These are phyloP conservation scores for Aspergillus niger DNA, from an alignment of 2,329 filamentous ascomycete species.

Conservation along the genomic window DNA sequence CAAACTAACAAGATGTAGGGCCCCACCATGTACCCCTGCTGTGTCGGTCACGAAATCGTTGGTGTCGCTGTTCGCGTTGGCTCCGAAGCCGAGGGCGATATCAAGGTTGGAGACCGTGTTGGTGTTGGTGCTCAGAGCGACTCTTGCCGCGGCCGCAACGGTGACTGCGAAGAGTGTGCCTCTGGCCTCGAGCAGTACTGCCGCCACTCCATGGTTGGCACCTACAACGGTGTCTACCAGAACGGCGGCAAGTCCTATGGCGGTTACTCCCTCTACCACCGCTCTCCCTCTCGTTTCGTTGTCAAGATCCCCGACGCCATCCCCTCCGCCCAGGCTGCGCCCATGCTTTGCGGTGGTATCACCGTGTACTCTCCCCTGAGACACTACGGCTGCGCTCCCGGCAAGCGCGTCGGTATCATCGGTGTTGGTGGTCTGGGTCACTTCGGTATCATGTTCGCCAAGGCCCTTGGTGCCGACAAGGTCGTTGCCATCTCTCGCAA, in stretches of 20 bases:
- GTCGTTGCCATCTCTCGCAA: slow-evolving; percentile 58
- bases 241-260: slow-evolving; percentile 67
- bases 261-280: slow-evolving; percentile 62
- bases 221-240: slow-evolving; percentile 32
- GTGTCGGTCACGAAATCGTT: slow-evolving; percentile 67
- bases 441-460: slow-evolving; percentile 23
- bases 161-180: slow-evolving; percentile 56
- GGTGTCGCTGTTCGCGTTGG: slow-evolving; percentile 61
- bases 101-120: slow-evolving; percentile 39
- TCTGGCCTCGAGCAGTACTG: slow-evolving; percentile 41
- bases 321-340: slow-evolving; percentile 18
- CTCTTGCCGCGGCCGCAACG: slow-evolving; percentile 50
- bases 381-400: slow-evolving; percentile 20
- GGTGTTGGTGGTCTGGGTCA: slow-evolving; percentile 19
- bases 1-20: slow-evolving; percentile 23
- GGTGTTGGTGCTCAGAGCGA: slow-evolving; percentile 64
- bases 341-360: slow-evolving; percentile 24
- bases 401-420: slow-evolving; percentile 20
- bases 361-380: slow-evolving; percentile 21
- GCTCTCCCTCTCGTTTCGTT: slow-evolving; percentile 60
- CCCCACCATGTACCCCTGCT: slow-evolving; percentile 45
- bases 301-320: slow-evolving; percentile 45
- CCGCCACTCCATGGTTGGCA: slow-evolving; percentile 27
- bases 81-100: slow-evolving; percentile 36
- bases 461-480: slow-evolving; percentile 44